These are phyloP conservation scores for Phlebiopsis flavidoalba DNA, from an alignment of 768 basidiomycete species.

Conservation along the genomic window DNA sequence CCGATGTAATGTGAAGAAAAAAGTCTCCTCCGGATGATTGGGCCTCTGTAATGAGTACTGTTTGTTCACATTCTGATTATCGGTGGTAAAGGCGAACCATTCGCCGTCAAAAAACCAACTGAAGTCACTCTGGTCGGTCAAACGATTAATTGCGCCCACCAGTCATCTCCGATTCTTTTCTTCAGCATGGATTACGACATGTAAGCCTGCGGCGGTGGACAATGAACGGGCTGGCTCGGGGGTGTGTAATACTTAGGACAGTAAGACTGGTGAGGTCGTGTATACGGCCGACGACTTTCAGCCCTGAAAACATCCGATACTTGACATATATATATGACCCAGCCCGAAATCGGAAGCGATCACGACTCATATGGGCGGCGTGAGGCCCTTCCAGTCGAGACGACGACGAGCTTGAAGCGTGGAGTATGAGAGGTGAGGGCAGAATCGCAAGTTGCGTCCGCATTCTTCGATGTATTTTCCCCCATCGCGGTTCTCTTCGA, in stretches of 20 bases:
- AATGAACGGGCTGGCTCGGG: background rate
- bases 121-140: constrained; percentile 3
- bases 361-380: too few relatives aligned
- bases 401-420: background rate
- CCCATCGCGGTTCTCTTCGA: too few relatives aligned
- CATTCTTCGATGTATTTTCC: too few relatives aligned
- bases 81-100: constrained; percentile 3
- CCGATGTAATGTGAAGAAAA: constrained; percentile 3
- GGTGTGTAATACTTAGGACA: background rate
- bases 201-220: background rate
- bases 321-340: background rate
- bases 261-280: background rate
- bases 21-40: constrained; percentile 3
- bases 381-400: too few relatives aligned
- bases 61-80: constrained; percentile 8
- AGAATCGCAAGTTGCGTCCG: background rate
- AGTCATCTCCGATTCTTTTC: background rate
- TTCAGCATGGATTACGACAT: background rate
- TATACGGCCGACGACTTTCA: background rate
- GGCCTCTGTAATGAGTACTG: constrained; percentile 10
- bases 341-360: background rate
- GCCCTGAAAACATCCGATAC: too few relatives aligned
- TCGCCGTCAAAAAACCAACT: constrained; percentile 1
- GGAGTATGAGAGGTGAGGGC: background rate
- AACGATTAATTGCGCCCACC: background rate